Evolutionary conservation across 495 filamentous ascomycete species (phyloP), one percentile per base, ranked within the genome.

Genomic region (Penicillium cinerascens): DNA sequence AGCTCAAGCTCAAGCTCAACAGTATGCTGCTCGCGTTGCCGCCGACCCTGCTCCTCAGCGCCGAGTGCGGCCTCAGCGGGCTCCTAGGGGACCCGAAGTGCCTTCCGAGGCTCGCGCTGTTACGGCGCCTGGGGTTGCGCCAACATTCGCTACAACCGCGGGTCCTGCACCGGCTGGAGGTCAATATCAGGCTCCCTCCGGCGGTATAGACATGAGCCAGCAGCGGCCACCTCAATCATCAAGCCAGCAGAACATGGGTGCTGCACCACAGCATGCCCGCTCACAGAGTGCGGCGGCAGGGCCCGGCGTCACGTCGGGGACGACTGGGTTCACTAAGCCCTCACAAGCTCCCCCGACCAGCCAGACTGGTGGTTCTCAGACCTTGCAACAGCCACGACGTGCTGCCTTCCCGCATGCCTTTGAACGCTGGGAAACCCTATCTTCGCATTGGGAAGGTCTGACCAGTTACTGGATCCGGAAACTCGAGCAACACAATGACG

Each of bases 401-500:
- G 67, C 69, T 16, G 72, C 86, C 3, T 95, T 97, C 66, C 93
- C 95, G 15, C 95, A 98, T 71, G 93, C 93, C 1, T 98, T 98
- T 57, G 92, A 98, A 67, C 82, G 93, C 38, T 98, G 95, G 93
- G 93, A 98, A 58, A 89, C 87, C 0, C 75, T 98, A 6, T 97
- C 95, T 0, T 93, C 95, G 13, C 93, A 97, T 58, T 98, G 95
- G 93, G 93, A 98, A 67, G 93, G 93, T 15, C 80, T 97, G 51
- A 98, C 93, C 1, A 88, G 89, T 46, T 97, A 95, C 72, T 97
- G 93, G 93, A 92, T 98, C 49, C 88, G 88, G 27, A 84, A 90
- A 51, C 78, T 97, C 0, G 90, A 97, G 64, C 82, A 91, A 60
- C 95, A 93, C 67, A 87, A 86, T 22, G 84, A 91, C 15, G 91